A percentile compares a stretch with the other conserved stretches of the same genome.
Evolutionary conservation across 768 basidiomycete species (phyloP).

Genomic region (Mycena filopes): DNA sequence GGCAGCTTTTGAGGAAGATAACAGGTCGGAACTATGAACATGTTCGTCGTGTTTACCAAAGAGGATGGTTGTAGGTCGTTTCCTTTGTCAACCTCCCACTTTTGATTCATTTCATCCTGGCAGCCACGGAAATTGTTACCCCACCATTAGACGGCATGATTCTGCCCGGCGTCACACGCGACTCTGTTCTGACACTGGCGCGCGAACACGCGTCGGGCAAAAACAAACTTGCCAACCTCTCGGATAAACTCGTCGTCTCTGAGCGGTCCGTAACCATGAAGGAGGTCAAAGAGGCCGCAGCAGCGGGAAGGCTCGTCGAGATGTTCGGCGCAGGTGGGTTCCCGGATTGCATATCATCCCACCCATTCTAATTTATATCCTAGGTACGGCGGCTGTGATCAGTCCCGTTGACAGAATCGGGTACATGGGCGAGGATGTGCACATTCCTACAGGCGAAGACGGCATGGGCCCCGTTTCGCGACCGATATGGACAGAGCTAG

Average conservation of each 20-base stretch:
- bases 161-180: conserved; percentile 91
- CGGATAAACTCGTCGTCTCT: conserved; percentile 65
- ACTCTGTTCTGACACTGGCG: conserved; percentile 80
- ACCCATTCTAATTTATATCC: conserved; percentile 34
- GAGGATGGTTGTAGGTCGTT: conserved; percentile 66
- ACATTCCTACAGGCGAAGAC: conserved; percentile 70
- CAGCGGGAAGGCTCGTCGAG: conserved; percentile 78
- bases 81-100: neutral
- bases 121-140: conserved; percentile 86
- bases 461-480: conserved; percentile 86
- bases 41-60: conserved; percentile 83
- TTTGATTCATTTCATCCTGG: conserved; percentile 38
- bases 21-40: conserved; percentile 90
- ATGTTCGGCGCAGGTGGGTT: conserved; percentile 81
- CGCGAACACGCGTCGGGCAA: conserved; percentile 66
- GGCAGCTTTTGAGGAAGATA: conserved; percentile 61
- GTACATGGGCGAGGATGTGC: conserved; percentile 71
- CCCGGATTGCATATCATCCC: neutral
- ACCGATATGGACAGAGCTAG: conserved; percentile 76
- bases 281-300: conserved; percentile 70
- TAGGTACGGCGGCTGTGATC: conserved; percentile 83
- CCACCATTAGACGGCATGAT: conserved; percentile 93
- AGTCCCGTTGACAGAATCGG: conserved; percentile 80
- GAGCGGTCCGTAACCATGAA: conserved; percentile 82
- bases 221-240: conserved; percentile 57